Evolutionary conservation across 2,329 filamentous ascomycete genomes (phyloP).

Genomic region (Calonectria pteridis): DNA sequence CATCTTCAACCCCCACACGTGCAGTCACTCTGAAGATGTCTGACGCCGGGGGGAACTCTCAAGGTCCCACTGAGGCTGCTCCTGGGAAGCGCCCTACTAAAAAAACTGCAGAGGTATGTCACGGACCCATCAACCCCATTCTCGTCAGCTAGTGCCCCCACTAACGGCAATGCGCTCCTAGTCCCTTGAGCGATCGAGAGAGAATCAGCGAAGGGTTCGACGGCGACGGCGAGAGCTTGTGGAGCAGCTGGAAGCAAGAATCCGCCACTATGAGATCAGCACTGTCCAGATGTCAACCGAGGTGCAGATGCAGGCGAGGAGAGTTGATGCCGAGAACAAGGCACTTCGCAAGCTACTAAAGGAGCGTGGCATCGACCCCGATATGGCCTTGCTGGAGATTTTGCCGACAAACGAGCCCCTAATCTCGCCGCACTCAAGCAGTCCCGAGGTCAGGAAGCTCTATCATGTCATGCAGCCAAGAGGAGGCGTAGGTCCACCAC

Average conservation of each 20-base stretch:
- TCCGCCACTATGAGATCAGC: neutral
- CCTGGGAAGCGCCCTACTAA: neutral
- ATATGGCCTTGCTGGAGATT: no score
- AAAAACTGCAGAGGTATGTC: neutral
- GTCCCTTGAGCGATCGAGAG: neutral
- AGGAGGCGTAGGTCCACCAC: neutral
- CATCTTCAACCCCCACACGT: neutral
- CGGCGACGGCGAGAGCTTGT: neutral
- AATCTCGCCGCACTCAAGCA: neutral
- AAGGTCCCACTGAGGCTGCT: neutral
- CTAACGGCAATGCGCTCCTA: neutral
- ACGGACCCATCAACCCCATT: neutral
- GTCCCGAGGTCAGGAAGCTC: neutral
- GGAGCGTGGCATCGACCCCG: no score
- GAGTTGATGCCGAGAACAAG: neutral
- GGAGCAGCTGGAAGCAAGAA: neutral
- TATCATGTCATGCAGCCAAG: neutral
- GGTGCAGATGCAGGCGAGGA: neutral
- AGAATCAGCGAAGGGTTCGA: neutral
- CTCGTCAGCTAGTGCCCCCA: neutral
- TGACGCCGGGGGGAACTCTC: neutral
- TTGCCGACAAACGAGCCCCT: no score
- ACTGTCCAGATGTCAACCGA: neutral
- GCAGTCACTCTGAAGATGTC: neutral
- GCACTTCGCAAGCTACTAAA: neutral